Evolutionary conservation across 495 filamentous ascomycete genomes (phyloP).

Genomic region (Neurospora africana): DNA sequence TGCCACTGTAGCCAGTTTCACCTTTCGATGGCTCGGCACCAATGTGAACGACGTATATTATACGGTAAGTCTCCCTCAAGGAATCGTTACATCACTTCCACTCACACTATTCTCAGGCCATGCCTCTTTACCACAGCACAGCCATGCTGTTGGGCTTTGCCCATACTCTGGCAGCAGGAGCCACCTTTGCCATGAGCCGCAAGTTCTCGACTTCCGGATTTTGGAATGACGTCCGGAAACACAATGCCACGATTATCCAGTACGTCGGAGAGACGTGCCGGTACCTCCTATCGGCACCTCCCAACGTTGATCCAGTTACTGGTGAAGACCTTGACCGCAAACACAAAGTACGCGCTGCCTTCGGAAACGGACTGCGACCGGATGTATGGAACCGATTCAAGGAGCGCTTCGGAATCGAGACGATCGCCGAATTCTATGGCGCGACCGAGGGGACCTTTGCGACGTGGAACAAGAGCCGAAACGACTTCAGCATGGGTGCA

Average conservation of each 20-base stretch:
- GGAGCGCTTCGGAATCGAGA: slow-evolving; percentile 71
- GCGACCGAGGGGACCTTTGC: slow-evolving; percentile 71
- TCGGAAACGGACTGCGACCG: slow-evolving; percentile 85
- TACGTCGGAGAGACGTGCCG: slow-evolving; percentile 94
- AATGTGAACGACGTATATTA: slow-evolving; percentile 61
- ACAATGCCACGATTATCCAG: slow-evolving; percentile 72
- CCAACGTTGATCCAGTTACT: slow-evolving; percentile 49
- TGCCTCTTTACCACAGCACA: slow-evolving; percentile 92
- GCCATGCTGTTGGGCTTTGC: slow-evolving; percentile 62
- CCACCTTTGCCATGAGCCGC: slow-evolving; percentile 61
- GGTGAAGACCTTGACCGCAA: slow-evolving; percentile 67
- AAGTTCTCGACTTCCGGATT: slow-evolving; percentile 77
- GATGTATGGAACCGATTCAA: slow-evolving; percentile 89
- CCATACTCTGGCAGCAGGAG: slow-evolving; percentile 46
- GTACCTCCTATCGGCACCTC: slow-evolving; percentile 69
- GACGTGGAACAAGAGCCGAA: slow-evolving; percentile 65
- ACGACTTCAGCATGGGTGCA: slow-evolving; percentile 66
- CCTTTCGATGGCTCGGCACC: slow-evolving; percentile 46
- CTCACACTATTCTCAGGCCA: slow-evolving; percentile 44
- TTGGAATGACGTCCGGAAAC: slow-evolving; percentile 66
- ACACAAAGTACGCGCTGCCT: slow-evolving; percentile 68
- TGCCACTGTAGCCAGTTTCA: slow-evolving; percentile 42
- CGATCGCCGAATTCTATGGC: slow-evolving; percentile 82
- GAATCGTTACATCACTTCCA: background rate
- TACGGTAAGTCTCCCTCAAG: slow-evolving; percentile 45